Conservation (phyloP, 805 yeast genomes). For the Debaryomyces prosopidis region DNA sequence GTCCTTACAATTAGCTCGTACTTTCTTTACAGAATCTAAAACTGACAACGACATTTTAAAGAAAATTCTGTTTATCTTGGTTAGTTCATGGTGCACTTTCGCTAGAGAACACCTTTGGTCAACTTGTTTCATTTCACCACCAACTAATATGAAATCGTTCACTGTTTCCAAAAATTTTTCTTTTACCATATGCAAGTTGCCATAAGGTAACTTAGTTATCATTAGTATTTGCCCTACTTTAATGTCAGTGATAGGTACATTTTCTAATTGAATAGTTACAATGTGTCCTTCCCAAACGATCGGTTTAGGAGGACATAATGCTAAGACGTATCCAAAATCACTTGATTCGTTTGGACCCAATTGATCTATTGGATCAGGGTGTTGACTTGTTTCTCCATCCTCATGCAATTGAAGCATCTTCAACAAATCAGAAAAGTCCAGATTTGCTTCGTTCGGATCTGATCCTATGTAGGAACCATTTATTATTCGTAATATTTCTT, state of each 20-base stretch:
- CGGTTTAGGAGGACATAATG: constrained; percentile 78
- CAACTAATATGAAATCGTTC: constrained; percentile 51
- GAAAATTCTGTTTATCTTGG: constrained; percentile 62
- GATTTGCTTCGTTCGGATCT: constrained; percentile 25
- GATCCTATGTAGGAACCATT: constrained; percentile 41
- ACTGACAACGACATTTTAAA: constrained; percentile 67
- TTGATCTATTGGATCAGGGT: constrained; percentile 3
- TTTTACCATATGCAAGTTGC: constrained; percentile 52
- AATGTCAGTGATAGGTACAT: constrained; percentile 54
- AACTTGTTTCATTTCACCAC: constrained; percentile 39
- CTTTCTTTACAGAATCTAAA: constrained; percentile 57
- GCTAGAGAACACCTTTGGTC: constrained; percentile 72
- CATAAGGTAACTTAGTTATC: constrained; percentile 68
- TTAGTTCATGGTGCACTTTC: constrained; percentile 71
- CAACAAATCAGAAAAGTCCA: constrained; percentile 29
- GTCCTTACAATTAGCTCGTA: constrained; percentile 55
- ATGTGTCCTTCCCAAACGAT: constrained; percentile 89
- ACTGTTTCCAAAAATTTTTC: constrained; percentile 58
- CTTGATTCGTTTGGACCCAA: constrained; percentile 12
- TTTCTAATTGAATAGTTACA: constrained; percentile 50
- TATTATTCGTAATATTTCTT: constrained; percentile 38
- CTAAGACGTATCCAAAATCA: constrained; percentile 64
- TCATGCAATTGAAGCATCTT: constrained; percentile 15
- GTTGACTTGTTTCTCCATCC: constrained; percentile 13
- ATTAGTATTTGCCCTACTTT: constrained; percentile 67